Evolutionary conservation across 768 basidiomycete species (phyloP).

Genomic region (Rhodocollybia butyracea): DNA sequence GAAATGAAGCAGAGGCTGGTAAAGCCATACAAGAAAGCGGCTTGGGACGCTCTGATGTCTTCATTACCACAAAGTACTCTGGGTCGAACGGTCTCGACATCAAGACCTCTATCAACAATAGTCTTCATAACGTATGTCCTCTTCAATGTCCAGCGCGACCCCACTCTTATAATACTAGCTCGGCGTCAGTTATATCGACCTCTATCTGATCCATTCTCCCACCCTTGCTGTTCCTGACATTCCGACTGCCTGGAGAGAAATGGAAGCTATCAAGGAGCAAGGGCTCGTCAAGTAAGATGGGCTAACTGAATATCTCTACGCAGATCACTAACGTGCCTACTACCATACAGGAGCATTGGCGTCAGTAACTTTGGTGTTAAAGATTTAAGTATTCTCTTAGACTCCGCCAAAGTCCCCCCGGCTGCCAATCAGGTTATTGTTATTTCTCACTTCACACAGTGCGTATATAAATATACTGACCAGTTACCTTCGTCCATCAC

Average conservation of each 20-base stretch:
- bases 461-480: background rate
- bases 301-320: background rate
- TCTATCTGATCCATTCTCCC: constrained; percentile 69
- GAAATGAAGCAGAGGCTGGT: constrained; percentile 58
- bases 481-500: background rate
- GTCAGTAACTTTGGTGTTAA: constrained; percentile 64
- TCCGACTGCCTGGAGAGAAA: constrained; percentile 57
- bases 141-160: background rate
- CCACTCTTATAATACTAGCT: constrained; percentile 36
- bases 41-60: constrained; percentile 51
- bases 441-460: background rate
- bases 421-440: constrained; percentile 61
- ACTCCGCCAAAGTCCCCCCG: constrained; percentile 59
- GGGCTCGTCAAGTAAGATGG: constrained; percentile 53
- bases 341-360: constrained; percentile 63
- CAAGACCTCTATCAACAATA: constrained; percentile 52
- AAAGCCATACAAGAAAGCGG: constrained; percentile 51
- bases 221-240: constrained; percentile 53
- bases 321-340: background rate
- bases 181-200: constrained; percentile 60
- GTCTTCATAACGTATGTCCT: constrained; percentile 51
- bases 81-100: constrained; percentile 48
- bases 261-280: constrained; percentile 55
- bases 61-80: constrained; percentile 66
- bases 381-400: constrained; percentile 52